Base-by-base conservation (phyloP, 306 rosid species). In the Vigna nakashimae region DNA sequence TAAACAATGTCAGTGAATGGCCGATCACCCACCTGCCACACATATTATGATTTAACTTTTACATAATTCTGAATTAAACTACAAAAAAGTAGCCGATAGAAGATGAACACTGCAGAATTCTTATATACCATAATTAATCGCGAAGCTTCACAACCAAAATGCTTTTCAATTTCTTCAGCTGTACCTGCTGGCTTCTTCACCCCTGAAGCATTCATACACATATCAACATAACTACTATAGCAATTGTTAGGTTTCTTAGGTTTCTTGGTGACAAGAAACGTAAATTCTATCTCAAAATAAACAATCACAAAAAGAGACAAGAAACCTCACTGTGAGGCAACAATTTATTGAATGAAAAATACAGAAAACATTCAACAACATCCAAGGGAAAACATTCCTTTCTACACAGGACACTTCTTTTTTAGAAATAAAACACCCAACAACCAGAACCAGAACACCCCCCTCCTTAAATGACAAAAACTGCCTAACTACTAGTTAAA, bases 121-220 rank as follows among this genome's bases (percentile, higher is more conserved):
- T 76, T 74, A 49, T 73, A 16, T 82, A 95, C 99, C 99, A 95
- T 91, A 83, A 95, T 88, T 73, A 95, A 85, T 70, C 85, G 80
- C 5, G 99, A 92, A 34, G 97, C 80, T 69, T 86, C 57, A 75
- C 87, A 90, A 26, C 97, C 97, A 78, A 95, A 92, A 84, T 95
- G 99, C 79, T 91, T 92, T 83, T 95, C 99, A 4, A 95, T 80
- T 90, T 95, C 99, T 84, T 95, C 99, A 73, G 97, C 93, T 28
- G 94, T 82, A 36, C 98, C 99, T 34, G 93, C 97, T 3, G 99
- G 99, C 86, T 95, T 95, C 90, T 95, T 95, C 85, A 87, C 79
- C 71, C 88, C 99, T 95, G 68, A 46, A 78, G 38, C 64, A 80
- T 11, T 63, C 43, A 76, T 65, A 66, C 24, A 81, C 49, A 24